phyloP scores from a whole-genome alignment of 202 grass and related monocot species.

The Musa balbisiana region DNA sequence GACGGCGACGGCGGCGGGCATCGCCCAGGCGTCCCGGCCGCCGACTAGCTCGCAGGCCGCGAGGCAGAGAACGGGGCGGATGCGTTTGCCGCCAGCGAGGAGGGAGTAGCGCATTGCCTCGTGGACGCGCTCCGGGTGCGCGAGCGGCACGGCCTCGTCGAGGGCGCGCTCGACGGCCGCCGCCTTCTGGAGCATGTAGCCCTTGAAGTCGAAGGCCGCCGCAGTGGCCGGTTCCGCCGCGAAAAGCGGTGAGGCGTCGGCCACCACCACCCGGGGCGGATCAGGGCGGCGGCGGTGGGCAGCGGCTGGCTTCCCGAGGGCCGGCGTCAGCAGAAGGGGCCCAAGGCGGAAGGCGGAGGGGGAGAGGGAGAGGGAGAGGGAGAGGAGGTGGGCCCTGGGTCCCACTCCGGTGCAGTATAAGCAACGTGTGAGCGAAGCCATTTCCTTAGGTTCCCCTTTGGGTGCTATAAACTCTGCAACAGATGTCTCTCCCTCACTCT shows the following conservation, averaged over 20 bases:
- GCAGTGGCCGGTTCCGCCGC: conserved; percentile 28
- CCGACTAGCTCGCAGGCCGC: conserved; percentile 58
- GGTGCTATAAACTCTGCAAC: no score
- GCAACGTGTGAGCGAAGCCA: background rate
- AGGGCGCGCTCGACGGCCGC: conserved; percentile 46
- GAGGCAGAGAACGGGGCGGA: conserved; percentile 67
- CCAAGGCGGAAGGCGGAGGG: background rate
- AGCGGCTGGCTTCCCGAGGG: background rate
- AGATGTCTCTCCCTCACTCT: no score
- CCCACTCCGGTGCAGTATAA: background rate
- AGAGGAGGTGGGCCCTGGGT: background rate
- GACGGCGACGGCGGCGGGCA: conserved; percentile 46
- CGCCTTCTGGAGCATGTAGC: conserved; percentile 66
- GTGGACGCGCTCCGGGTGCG: conserved; percentile 41
- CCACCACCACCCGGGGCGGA: background rate
- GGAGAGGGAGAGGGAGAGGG: background rate
- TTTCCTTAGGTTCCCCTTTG: background rate
- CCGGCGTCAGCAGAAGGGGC: no score
- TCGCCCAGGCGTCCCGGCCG: conserved; percentile 46
- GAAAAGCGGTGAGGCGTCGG: background rate
- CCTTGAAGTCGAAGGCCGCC: conserved; percentile 51
- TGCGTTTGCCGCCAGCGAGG: conserved; percentile 73
- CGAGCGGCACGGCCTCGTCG: conserved; percentile 46
- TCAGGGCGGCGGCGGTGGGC: background rate
- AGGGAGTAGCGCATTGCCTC: conserved; percentile 89